Evolutionary conservation across 805 yeast species (phyloP), one percentile per base, ranked within the genome.

Genomic region (Barnettozyma populi): DNA sequence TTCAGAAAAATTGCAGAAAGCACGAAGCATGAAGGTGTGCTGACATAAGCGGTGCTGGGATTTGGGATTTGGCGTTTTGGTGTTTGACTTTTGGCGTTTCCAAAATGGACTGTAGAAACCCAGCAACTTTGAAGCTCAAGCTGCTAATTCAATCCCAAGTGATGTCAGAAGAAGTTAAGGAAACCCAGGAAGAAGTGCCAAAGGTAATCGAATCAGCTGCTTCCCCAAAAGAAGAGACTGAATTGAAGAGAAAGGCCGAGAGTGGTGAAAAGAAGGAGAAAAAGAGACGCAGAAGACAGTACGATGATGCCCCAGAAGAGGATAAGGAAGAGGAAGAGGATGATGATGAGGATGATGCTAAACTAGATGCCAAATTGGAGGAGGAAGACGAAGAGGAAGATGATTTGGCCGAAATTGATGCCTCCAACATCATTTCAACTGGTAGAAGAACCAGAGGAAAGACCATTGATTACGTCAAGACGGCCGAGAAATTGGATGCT

Each of bases 381-480:
- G 82, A 74, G 32, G 89, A 79, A 19, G 87, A 80, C 14, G 81
- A 74, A 19, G 90, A 80, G 21, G 94, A 86, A 32, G 95, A 86
- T 57, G 92, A 85, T 57, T 71, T 88, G 54, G 74, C 76, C 32
- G 95, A 85, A 66, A 86, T 90, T 55, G 95, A 87, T 61, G 73
- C 84, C 36, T 71, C 89, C 36, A 90, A 90, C 67, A 89, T 90
- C 63, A 89, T 89, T 54, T 75, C 84, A n/a, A 69, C 79, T 16
- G 94, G 95, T 13, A 76, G 95, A 68, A 86, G 97, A 72, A 90
- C 97, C 7, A 79, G 97, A 56, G 95, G 97, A 14, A 85, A 82
- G 61, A 85, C 84, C 18, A 84, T 90, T 57, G 97, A 90, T 67
- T 90, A 85, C 65, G 73, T 80, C 48, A 84, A 86, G 67, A 89